A percentile compares a stretch with the other conserved stretches of the same genome.
phyloP scores from a whole-genome alignment of 1,139 yeast species.

The Diutina sp. region DNA sequence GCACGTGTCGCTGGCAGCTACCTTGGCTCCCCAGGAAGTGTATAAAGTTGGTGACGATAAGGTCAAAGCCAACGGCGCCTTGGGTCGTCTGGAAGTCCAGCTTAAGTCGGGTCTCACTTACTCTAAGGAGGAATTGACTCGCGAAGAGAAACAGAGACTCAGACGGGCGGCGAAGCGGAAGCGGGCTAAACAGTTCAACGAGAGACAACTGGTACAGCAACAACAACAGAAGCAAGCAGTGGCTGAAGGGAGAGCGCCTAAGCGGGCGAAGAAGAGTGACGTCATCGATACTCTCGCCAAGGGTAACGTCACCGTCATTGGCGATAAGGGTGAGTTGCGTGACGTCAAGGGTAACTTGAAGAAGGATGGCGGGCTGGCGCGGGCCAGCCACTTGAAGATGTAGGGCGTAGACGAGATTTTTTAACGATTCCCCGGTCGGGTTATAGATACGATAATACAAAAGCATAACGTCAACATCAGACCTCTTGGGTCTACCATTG shows the following conservation, averaged over 20 bases:
- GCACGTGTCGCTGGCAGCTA: conserved; percentile 59
- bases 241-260: conserved; percentile 14
- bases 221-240: conserved; percentile 11
- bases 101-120: conserved; percentile 74
- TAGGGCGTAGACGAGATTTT: conserved; percentile 3
- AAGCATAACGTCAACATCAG: background rate
- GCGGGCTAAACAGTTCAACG: conserved; percentile 43
- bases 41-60: conserved; percentile 46
- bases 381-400: conserved; percentile 11
- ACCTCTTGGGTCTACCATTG: too few species aligned
- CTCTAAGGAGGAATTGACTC: conserved; percentile 70
- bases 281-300: conserved; percentile 63
- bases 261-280: conserved; percentile 45
- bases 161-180: conserved; percentile 82
- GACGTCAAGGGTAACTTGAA: conserved; percentile 61
- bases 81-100: conserved; percentile 42
- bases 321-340: conserved; percentile 62
- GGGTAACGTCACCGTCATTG: conserved; percentile 71
- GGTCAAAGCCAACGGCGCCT: conserved; percentile 29
- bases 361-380: conserved; percentile 13
- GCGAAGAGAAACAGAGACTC: conserved; percentile 79
- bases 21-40: conserved; percentile 94
- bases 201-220: conserved; percentile 17
- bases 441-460: background rate
- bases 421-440: background rate